Evolutionary conservation across 129 eudicot species (phyloP).

Genomic region (Chrysanthemum lavandulifolium): DNA sequence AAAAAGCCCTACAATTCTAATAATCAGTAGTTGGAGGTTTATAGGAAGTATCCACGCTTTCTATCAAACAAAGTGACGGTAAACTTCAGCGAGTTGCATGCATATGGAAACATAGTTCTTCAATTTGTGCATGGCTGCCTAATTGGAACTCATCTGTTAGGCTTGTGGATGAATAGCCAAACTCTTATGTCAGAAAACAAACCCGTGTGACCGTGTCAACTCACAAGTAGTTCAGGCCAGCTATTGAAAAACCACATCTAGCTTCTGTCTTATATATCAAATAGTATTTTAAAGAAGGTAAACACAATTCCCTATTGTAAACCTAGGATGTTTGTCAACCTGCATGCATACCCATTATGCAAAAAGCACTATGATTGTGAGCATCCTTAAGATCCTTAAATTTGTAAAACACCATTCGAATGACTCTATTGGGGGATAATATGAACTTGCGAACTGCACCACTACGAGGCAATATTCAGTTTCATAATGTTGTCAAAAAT

Average conservation of each 20-base stretch:
- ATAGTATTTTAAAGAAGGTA: not conserved
- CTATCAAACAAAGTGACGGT: not conserved
- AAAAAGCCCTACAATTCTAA: not conserved
- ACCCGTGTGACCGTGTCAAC: not conserved
- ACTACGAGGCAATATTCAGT: not conserved
- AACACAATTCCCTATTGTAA: not conserved
- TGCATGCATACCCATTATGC: not conserved
- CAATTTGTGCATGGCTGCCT: not conserved
- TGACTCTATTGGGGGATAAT: not conserved
- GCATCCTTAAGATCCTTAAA: not conserved
- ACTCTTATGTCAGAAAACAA: not conserved
- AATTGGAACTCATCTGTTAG: not conserved
- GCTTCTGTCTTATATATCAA: not conserved
- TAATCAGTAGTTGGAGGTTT: not conserved
- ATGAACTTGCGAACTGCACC: not conserved
- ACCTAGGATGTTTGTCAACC: not conserved
- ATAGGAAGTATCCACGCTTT: not conserved
- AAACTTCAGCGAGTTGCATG: not conserved
- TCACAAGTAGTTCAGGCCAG: not conserved
- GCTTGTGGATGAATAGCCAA: not conserved
- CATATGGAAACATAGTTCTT: not conserved
- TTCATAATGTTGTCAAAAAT: not conserved
- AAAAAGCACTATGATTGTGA: not conserved
- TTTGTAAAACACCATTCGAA: not conserved
- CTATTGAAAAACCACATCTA: not conserved